Evolutionary conservation across 495 filamentous ascomycete genomes (phyloP).

Genomic region (Hypoxylon lienhwacheense): DNA sequence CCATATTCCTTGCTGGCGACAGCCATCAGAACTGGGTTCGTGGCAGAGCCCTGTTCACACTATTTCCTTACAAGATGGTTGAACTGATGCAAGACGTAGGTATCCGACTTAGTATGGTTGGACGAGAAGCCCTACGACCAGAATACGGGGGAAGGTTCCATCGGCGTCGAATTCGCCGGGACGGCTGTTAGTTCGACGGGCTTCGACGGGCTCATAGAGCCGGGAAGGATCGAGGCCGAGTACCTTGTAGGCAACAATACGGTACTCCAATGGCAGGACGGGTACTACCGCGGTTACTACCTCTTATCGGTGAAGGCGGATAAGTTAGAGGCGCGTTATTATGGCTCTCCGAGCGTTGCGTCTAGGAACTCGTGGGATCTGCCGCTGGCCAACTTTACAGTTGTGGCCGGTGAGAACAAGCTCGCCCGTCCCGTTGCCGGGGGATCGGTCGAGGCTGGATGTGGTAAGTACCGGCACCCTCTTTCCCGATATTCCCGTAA

Average conservation of each 20-base stretch:
- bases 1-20: constrained; percentile 67
- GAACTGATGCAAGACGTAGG: constrained; percentile 22
- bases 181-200: constrained; percentile 61
- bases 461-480: constrained; percentile 25
- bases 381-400: constrained; percentile 63
- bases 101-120: constrained; percentile 65
- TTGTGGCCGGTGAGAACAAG: constrained; percentile 57
- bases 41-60: not conserved
- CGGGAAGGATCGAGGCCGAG: constrained; percentile 44
- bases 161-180: constrained; percentile 70
- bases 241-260: constrained; percentile 54
- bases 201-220: constrained; percentile 48
- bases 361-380: constrained; percentile 56
- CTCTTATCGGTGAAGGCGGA: constrained; percentile 32
- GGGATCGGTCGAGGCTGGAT: constrained; percentile 53
- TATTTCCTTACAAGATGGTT: not conserved
- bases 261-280: constrained; percentile 68
- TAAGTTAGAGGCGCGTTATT: constrained; percentile 33
- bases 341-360: constrained; percentile 50
- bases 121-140: constrained; percentile 58
- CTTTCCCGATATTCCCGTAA: too few relatives aligned
- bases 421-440: constrained; percentile 52
- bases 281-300: constrained; percentile 68
- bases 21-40: constrained; percentile 63
- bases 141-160: constrained; percentile 56